Percentiles rank a stretch among this genome's conserved stretches.
Conservation (phyloP, 1,139 yeast genomes). For the Protomyces inundatus region DNA sequence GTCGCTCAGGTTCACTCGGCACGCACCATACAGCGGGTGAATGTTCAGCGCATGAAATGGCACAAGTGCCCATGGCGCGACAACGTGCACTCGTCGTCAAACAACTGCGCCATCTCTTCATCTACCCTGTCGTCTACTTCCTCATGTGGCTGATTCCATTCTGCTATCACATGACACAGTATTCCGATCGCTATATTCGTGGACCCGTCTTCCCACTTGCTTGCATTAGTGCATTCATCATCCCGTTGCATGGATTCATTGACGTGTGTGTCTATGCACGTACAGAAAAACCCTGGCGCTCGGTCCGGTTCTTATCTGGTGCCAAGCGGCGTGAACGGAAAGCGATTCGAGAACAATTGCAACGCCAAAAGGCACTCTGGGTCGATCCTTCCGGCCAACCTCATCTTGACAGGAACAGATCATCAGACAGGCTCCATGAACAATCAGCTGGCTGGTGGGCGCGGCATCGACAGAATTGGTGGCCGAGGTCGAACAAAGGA, state of each 20-base stretch:
- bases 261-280: conserved; percentile 18
- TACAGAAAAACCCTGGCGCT: conserved; percentile 25
- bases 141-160: conserved; percentile 25
- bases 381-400: not conserved
- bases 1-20: not conserved
- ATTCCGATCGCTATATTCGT: not conserved
- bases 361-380: not conserved
- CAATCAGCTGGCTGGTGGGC: not conserved
- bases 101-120: conserved; percentile 21
- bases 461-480: not conserved
- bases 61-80: not conserved
- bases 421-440: not conserved
- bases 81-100: conserved; percentile 10
- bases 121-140: conserved; percentile 23
- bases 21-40: not conserved
- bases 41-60: not conserved
- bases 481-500: not conserved
- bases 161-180: conserved; percentile 19
- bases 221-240: conserved; percentile 5
- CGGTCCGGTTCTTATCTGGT: not conserved
- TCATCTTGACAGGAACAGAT: not conserved
- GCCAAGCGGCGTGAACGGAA: not conserved
- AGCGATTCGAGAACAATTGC: not conserved
- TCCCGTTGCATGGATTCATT: conserved; percentile 24
- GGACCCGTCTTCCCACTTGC: conserved; percentile 17